phyloP scores from a whole-genome alignment of 106 monocot species.

The Hemerocallis citrina region DNA sequence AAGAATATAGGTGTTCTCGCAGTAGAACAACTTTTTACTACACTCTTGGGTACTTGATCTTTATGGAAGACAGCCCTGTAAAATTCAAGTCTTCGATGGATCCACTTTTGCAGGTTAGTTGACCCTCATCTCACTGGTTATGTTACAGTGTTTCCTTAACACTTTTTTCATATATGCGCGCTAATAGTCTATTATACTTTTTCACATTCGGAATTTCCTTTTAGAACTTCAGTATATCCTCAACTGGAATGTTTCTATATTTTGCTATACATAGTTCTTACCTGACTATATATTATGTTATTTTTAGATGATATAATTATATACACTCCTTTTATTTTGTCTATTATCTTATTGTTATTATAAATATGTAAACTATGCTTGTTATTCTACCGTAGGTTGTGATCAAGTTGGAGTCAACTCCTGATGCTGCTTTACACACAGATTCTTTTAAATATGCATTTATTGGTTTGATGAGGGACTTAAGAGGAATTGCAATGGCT shows the following conservation, averaged over 20 bases:
- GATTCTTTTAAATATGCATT: slow-evolving; percentile 88
- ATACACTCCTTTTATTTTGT: too few species aligned
- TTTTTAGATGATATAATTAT: too few species aligned
- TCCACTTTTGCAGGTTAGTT: slow-evolving; percentile 69
- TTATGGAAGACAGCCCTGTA: slow-evolving; percentile 94
- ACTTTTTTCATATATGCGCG: too few species aligned
- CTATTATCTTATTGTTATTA: background rate
- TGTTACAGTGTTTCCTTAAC: background rate
- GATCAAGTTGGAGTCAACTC: slow-evolving; percentile 62
- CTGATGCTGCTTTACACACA: slow-evolving; percentile 76
- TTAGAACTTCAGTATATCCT: too few species aligned
- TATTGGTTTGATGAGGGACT: slow-evolving; percentile 93
- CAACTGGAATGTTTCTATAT: too few species aligned
- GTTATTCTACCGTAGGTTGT: slow-evolving; percentile 42
- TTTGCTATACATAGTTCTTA: too few species aligned
- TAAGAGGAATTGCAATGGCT: slow-evolving; percentile 93
- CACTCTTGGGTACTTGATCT: slow-evolving; percentile 85
- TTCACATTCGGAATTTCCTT: too few species aligned
- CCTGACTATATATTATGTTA: too few species aligned
- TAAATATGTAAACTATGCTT: background rate
- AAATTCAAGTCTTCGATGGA: slow-evolving; percentile 98
- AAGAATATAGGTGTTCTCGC: slow-evolving; percentile 81
- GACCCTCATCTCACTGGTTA: background rate
- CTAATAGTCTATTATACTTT: too few species aligned
- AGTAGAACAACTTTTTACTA: slow-evolving; percentile 93